Evolutionary conservation across 768 basidiomycete species (phyloP), one percentile per base, ranked within the genome.

Genomic region (Tylopilus subfusipes): DNA sequence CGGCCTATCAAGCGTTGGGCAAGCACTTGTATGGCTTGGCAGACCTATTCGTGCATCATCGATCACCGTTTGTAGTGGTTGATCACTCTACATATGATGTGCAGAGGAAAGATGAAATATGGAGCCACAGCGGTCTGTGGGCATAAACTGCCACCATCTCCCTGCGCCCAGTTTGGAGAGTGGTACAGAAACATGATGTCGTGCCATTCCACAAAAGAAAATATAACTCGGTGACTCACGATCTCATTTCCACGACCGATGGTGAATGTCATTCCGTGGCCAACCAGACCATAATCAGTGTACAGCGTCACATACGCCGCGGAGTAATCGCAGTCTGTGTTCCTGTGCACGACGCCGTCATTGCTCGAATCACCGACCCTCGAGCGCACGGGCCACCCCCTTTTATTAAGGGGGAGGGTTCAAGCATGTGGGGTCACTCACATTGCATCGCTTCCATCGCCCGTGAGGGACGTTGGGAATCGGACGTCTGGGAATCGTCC

Each of bases 391-490:
- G 38, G n/a, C 38, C 38, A 19, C n/a, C n/a, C n/a, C 18, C 38
- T 19, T 38, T 38, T 38, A n/a, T 18, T 36, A n/a, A n/a, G 36
- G 36, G 5, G 16, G 36, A 12, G 21, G 21, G 21, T 9, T n/a
- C 10, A 6, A 3, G 29, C 14, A 11, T n/a, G 18, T 16, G 14
- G 31, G 11, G 21, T 13, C 4, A 25, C 50, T 43, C 42, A 87
- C 90, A 95, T 95, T 7, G 92, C 93, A 76, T 95, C 93, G 36
- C 90, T 88, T 3, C 92, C 92, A 75, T 95, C 93, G 24, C 92
- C 91, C 16, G 87, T 86, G 55, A 93, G 72, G n/a, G 88, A 92
- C 13, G 91, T 96, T 1, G 92, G 93, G 73, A 94, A 96, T 27
- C 92, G 86, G 40, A 94, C 79, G 74, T 93, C 92, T 92, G 54